Conservation (phyloP, 306 rosid species). For the Quercus agrifolia region DNA sequence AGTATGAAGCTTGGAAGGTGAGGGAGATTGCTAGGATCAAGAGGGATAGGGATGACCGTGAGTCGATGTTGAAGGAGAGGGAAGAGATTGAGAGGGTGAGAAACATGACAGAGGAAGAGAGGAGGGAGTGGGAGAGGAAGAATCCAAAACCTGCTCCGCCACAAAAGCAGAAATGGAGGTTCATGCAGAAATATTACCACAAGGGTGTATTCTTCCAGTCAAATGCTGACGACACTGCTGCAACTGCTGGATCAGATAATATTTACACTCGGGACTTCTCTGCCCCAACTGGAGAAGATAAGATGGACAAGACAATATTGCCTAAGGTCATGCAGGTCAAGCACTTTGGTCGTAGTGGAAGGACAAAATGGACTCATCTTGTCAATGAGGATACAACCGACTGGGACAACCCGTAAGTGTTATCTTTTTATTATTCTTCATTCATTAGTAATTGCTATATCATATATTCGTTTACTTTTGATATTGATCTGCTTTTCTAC, state of each 20-base stretch:
- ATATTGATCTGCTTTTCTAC: not conserved
- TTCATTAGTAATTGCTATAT: not conserved
- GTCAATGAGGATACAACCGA: constrained; percentile 97
- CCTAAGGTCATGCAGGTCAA: constrained; percentile 99
- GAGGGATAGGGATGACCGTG: constrained; percentile 87
- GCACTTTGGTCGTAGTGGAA: constrained; percentile 98
- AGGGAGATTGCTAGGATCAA: constrained; percentile 93
- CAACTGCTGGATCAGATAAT: constrained; percentile 49
- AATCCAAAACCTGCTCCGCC: constrained; percentile 62
- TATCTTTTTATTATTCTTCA: constrained; percentile 1
- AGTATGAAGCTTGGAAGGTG: constrained; percentile 93
- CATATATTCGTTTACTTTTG: not conserved
- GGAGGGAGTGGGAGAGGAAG: constrained; percentile 99
- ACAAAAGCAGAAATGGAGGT: constrained; percentile 82
- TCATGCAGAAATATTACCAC: constrained; percentile 97
- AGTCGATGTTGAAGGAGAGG: constrained; percentile 77
- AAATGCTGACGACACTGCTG: constrained; percentile 50
- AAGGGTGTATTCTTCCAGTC: constrained; percentile 94
- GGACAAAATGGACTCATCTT: constrained; percentile 98
- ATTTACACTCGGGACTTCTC: constrained; percentile 83
- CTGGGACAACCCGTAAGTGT: constrained; percentile 93
- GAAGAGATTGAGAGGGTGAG: constrained; percentile 90
- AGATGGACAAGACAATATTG: constrained; percentile 89
- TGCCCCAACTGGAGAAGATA: constrained; percentile 96
- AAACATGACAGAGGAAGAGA: constrained; percentile 97